Evolutionary conservation across 305 asterid species (phyloP), one percentile per base, ranked within the genome.

Genomic region (Stenogyne calaminthoides): DNA sequence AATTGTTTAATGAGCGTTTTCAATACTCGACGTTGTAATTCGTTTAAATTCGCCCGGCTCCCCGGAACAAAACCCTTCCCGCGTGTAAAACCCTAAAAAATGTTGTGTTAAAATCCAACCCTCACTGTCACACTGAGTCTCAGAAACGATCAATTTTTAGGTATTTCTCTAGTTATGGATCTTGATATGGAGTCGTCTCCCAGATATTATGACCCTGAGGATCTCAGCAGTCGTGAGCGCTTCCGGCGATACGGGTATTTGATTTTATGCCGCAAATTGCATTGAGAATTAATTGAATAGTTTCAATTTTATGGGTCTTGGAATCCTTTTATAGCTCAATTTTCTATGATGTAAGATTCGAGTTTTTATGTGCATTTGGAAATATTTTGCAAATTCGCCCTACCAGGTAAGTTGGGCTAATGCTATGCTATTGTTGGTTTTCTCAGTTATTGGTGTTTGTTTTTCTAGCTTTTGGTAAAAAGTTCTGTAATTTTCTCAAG

Each of bases 171-270:
- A 11, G 59, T 12, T 7, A 91, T 91, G 95, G 97, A 91, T 32
- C 79, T 82, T 58, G 96, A 92, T 36, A 89, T 85, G 89, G 97
- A 86, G 54, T 76, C 80, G 29, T 83, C 99, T 73, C 96, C 94
- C 22, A 80, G 85, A 81, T 79, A 82, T 76, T 82, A 81, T 49
- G 88, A 92, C 81, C 98, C 99, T 1, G 85, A 89, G 70, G 87
- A 92, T 84, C 81, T 89, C 72, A 85, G 86, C 76, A 83, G 79
- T 52, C 82, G 99, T 68, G 96, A 92, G 87, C 90, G 91, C 7
- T 95, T 83, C 76, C 97, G 99, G 64, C 91, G 99, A 79, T 95
- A 89, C 86, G 91, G 99, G 97, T 94, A 83, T 51, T 36, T 36
- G 6, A 62, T 47, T 77, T 70, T 12, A 18, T 22, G 8, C 20